phyloP scores from a whole-genome alignment of 371 early-diverging fungal genomes.

The Rhizopus arrhizus region DNA sequence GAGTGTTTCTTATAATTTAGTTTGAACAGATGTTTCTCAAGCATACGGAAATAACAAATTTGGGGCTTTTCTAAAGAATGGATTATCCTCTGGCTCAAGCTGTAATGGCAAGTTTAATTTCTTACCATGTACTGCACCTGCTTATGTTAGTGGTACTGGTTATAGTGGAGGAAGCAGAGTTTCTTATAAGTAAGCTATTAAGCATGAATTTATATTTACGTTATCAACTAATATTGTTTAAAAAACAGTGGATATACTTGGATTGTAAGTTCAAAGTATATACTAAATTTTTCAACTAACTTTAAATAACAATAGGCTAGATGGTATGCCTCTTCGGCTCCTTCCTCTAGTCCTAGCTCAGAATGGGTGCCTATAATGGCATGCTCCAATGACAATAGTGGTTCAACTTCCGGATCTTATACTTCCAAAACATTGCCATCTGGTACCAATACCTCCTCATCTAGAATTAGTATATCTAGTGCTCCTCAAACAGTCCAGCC shows the following conservation, averaged over 20 bases:
- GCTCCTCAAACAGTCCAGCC: not conserved
- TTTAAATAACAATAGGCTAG: slow-evolving; percentile 29
- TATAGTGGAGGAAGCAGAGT: slow-evolving; percentile 52
- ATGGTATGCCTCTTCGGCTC: slow-evolving; percentile 36
- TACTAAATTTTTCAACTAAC: not conserved
- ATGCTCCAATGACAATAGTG: not conserved
- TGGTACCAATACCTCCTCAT: not conserved
- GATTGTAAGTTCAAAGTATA: slow-evolving; percentile 32
- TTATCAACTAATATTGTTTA: not conserved
- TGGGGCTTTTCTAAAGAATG: slow-evolving; percentile 31
- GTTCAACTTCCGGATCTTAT: not conserved
- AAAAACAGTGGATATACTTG: slow-evolving; percentile 35
- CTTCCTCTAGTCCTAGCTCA: slow-evolving; percentile 23
- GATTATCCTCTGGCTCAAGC: slow-evolving; percentile 21
- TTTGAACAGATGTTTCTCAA: slow-evolving; percentile 46
- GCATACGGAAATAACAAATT: slow-evolving; percentile 41
- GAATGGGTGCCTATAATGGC: slow-evolving; percentile 30
- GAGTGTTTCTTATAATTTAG: not conserved
- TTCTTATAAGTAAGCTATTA: slow-evolving; percentile 47
- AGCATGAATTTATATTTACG: not conserved
- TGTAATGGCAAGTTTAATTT: slow-evolving; percentile 30
- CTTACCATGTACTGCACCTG: slow-evolving; percentile 43
- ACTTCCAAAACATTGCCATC: not conserved
- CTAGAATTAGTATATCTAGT: not conserved
- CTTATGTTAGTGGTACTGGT: slow-evolving; percentile 32